Percentiles rank a stretch among this genome's conserved stretches.
phyloP scores from a whole-genome alignment of 1,139 yeast species.

The Yamadazyma triangularis region DNA sequence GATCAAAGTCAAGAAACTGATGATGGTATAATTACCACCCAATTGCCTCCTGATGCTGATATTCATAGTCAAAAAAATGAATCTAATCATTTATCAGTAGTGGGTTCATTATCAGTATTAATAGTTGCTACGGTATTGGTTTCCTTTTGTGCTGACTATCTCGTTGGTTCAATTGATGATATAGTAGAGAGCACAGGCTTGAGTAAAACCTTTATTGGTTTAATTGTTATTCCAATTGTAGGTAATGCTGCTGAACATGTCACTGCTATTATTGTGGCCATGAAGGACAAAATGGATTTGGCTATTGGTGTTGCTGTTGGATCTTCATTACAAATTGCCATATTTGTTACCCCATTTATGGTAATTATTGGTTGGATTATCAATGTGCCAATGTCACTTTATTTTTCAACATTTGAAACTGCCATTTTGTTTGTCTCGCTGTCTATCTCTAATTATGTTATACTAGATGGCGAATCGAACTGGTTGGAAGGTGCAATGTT shows the following conservation, averaged over 20 bases:
- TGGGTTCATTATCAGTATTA: conserved; percentile 45
- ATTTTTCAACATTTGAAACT: conserved; percentile 90
- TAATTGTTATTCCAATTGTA: conserved; percentile 89
- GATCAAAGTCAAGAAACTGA: conserved; percentile 33
- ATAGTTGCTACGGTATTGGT: conserved; percentile 72
- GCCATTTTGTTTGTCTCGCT: conserved; percentile 86
- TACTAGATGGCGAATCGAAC: conserved; percentile 90
- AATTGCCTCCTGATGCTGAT: conserved; percentile 28
- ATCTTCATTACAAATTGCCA: conserved; percentile 91
- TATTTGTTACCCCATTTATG: conserved; percentile 92
- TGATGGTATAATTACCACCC: conserved; percentile 31
- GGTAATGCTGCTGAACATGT: conserved; percentile 99
- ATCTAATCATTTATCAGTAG: conserved; percentile 32
- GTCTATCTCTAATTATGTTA: conserved; percentile 79
- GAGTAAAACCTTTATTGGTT: conserved; percentile 92
- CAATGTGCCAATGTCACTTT: conserved; percentile 88
- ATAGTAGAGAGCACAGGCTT: conserved; percentile 81
- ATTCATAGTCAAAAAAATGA: conserved; percentile 5
- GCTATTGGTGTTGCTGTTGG: conserved; percentile 98
- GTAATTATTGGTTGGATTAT: conserved; percentile 89
- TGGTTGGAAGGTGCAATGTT: conserved; percentile 97
- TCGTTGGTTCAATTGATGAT: conserved; percentile 89
- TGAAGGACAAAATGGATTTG: conserved; percentile 94
- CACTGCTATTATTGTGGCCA: conserved; percentile 91
- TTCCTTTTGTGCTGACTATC: conserved; percentile 86